Conservation (phyloP, 1,284 basidiomycete genomes). For the Irpex sp. region DNA sequence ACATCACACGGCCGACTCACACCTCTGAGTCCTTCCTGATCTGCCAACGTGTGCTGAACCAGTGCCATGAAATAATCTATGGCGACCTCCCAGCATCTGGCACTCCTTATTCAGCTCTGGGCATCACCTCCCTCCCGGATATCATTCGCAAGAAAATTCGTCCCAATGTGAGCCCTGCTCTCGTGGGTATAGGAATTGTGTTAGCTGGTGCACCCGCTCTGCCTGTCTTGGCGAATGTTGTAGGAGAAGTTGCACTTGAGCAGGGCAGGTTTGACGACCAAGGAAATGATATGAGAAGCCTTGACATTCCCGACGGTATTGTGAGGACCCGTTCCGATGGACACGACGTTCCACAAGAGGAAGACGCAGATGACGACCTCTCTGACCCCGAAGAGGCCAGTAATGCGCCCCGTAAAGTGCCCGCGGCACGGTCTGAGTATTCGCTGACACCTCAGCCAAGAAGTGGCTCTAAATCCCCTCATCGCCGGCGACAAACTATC, state of each 20-base stretch:
- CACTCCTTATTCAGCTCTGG: constrained; percentile 63
- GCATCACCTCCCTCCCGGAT: constrained; percentile 42
- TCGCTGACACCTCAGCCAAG: not conserved
- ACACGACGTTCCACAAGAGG: constrained; percentile 13
- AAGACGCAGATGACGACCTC: constrained; percentile 39
- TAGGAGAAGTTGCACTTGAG: constrained; percentile 85
- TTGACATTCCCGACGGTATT: constrained; percentile 45
- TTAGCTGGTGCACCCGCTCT: constrained; percentile 78
- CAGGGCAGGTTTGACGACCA: constrained; percentile 77
- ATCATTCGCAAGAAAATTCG: constrained; percentile 66
- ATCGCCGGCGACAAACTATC: constrained; percentile 43
- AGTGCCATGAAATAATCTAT: constrained; percentile 97
- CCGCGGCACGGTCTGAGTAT: not conserved
- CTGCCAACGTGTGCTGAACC: constrained; percentile 90
- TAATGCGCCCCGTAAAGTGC: not conserved
- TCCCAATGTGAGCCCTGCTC: constrained; percentile 65
- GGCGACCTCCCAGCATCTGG: constrained; percentile 71
- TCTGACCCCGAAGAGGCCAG: constrained; percentile 15
- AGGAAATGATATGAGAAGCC: constrained; percentile 42
- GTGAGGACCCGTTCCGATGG: constrained; percentile 22
- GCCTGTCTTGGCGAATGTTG: constrained; percentile 68
- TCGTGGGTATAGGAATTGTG: constrained; percentile 86
- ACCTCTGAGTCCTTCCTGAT: constrained; percentile 84
- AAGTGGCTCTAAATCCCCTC: constrained; percentile 10
- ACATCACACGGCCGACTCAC: constrained; percentile 64